Conservation (phyloP, 2,329 filamentous ascomycete species). For the Xylariales sp. region DNA sequence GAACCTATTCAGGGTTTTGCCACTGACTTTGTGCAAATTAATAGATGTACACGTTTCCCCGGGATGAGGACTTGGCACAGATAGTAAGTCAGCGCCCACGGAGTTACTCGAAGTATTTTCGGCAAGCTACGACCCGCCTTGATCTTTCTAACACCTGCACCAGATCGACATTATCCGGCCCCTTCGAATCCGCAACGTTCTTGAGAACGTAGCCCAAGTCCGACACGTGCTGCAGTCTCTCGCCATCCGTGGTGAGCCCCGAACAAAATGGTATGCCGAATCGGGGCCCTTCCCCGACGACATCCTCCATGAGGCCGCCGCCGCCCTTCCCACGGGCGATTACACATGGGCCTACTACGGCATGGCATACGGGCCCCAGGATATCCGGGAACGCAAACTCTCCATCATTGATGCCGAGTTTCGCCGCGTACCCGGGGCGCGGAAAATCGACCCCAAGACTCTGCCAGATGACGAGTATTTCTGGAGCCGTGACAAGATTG, state of each 20-base stretch:
- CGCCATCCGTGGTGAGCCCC: constrained; percentile 29
- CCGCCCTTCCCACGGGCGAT: constrained; percentile 26
- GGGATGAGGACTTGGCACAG: constrained; percentile 43
- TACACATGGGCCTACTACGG: constrained; percentile 31
- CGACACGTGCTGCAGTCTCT: constrained; percentile 31
- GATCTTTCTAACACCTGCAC: neutral
- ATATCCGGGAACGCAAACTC: constrained; percentile 29
- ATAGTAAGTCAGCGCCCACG: constrained; percentile 25
- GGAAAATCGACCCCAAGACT: constrained; percentile 28
- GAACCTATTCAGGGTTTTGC: no score
- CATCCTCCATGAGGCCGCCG: constrained; percentile 25
- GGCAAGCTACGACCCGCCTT: neutral
- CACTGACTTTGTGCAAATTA: constrained; percentile 15
- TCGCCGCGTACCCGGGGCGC: constrained; percentile 24
- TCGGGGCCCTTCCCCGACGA: constrained; percentile 27
- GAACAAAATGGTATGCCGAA: constrained; percentile 27
- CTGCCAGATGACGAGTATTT: constrained; percentile 28
- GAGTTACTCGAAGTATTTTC: neutral
- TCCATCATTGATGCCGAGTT: constrained; percentile 29
- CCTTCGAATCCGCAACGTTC: constrained; percentile 31
- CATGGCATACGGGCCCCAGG: constrained; percentile 29
- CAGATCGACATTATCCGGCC: constrained; percentile 17
- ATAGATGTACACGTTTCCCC: constrained; percentile 37
- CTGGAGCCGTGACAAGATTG: constrained; percentile 24
- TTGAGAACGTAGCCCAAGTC: constrained; percentile 34